Percentiles rank a stretch among this genome's conserved stretches.
Evolutionary conservation across 2,329 filamentous ascomycete species (phyloP).

Genomic region (Aurifilum marmelostoma): DNA sequence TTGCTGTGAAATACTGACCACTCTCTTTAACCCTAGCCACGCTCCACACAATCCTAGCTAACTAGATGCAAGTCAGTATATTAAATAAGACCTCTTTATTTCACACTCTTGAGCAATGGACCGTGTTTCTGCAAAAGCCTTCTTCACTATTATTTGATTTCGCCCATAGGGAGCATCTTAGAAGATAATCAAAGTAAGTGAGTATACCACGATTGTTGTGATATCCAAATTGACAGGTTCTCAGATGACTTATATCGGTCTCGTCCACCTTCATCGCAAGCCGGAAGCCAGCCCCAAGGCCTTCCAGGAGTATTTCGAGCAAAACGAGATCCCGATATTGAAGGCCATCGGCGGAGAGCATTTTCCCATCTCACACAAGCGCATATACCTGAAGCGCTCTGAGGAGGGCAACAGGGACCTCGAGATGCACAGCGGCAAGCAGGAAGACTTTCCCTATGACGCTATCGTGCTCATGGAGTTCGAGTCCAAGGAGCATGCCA

Average conservation of each 20-base stretch:
- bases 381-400: conserved; percentile 6
- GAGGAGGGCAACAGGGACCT: background rate
- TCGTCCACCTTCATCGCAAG: conserved; percentile 1
- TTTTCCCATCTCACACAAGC: conserved; percentile 4
- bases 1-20: background rate
- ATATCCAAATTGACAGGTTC: background rate
- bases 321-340: conserved; percentile 1
- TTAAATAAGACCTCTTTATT: background rate
- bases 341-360: background rate
- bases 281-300: conserved; percentile 6
- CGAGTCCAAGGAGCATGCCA: background rate
- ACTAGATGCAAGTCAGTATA: background rate
- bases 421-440: background rate
- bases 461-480: conserved; percentile 5
- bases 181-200: background rate
- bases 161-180: too few relatives aligned
- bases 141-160: background rate
- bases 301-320: background rate
- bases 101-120: background rate
- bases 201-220: background rate
- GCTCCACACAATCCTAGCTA: background rate
- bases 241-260: conserved; percentile 1
- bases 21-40: background rate
- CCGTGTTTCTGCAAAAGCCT: background rate
- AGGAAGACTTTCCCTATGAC: conserved; percentile 1